A percentile compares a stretch with the other conserved stretches of the same genome.
phyloP scores from a whole-genome alignment of 345 rosid genomes.

The Psidium guajava region DNA sequence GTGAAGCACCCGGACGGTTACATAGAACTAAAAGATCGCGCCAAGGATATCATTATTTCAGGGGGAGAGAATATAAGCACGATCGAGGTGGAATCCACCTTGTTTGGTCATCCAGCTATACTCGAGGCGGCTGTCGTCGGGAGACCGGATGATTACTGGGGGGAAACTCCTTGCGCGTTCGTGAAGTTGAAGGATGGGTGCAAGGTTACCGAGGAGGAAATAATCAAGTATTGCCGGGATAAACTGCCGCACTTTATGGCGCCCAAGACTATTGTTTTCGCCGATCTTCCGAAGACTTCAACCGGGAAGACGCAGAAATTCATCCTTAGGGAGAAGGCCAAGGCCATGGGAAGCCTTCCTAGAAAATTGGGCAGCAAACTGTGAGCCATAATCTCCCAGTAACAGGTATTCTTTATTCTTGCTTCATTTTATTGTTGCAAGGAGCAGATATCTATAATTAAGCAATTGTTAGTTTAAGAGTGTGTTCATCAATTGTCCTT shows the following conservation, averaged over 20 bases:
- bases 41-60: constrained; percentile 64
- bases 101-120: constrained; percentile 55
- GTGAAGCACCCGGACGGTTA: constrained; percentile 65
- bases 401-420: background rate
- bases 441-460: background rate
- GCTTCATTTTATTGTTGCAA: background rate
- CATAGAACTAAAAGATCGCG: constrained; percentile 62
- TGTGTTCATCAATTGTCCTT: background rate
- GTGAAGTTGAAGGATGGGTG: constrained; percentile 32
- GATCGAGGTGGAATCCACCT: constrained; percentile 54
- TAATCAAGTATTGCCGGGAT: constrained; percentile 45
- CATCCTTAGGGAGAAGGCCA: constrained; percentile 45
- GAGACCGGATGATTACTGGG: constrained; percentile 66
- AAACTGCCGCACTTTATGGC: constrained; percentile 56
- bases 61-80: constrained; percentile 81
- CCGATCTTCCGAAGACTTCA: constrained; percentile 64
- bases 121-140: constrained; percentile 73
- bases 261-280: constrained; percentile 51
- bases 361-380: constrained; percentile 42
- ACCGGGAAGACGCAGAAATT: constrained; percentile 69
- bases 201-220: constrained; percentile 24
- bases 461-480: background rate
- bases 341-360: constrained; percentile 59
- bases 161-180: constrained; percentile 71
- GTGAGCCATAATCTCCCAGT: constrained; percentile 3